Conservation (phyloP, 2,329 filamentous ascomycete genomes). For the Neocucurbitaria cava region DNA sequence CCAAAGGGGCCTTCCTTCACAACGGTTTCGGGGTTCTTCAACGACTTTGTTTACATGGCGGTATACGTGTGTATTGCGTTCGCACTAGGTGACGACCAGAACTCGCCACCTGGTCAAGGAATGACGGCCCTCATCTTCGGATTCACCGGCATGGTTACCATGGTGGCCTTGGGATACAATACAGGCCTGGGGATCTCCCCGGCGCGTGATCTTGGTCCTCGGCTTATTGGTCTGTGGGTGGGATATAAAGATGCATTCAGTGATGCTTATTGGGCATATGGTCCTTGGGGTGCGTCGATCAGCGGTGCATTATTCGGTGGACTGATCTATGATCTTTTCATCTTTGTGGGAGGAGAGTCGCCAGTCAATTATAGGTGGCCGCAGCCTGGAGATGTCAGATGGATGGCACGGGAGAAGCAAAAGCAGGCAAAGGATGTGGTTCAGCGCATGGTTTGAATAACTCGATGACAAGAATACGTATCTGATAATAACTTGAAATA, state of each 20-base stretch:
- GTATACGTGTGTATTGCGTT: slow-evolving; percentile 75
- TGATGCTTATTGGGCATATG: slow-evolving; percentile 37
- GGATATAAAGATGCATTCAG: slow-evolving; percentile 65
- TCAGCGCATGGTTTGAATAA: slow-evolving; percentile 12
- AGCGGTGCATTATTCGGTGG: slow-evolving; percentile 36
- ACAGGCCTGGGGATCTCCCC: slow-evolving; percentile 65
- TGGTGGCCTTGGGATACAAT: slow-evolving; percentile 37
- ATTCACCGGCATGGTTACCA: slow-evolving; percentile 32
- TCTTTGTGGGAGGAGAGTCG: slow-evolving; percentile 40
- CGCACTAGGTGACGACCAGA: slow-evolving; percentile 62
- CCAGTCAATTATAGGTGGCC: slow-evolving; percentile 43
- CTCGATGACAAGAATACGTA: background rate
- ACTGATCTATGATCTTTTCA: slow-evolving; percentile 39
- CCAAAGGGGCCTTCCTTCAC: slow-evolving; percentile 65
- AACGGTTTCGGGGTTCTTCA: slow-evolving; percentile 72
- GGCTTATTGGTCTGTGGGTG: slow-evolving; percentile 70
- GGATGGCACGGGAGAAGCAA: slow-evolving; percentile 21
- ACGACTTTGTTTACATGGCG: slow-evolving; percentile 70
- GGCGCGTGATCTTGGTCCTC: slow-evolving; percentile 73
- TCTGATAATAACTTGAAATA: background rate
- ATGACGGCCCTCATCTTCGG: slow-evolving; percentile 58
- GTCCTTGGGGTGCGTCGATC: slow-evolving; percentile 32
- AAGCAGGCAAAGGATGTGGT: slow-evolving; percentile 24
- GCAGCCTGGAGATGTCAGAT: slow-evolving; percentile 29
- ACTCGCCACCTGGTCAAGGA: slow-evolving; percentile 53